Evolutionary conservation across 768 basidiomycete genomes (phyloP), one percentile per base, ranked within the genome.

Genomic region (Galerina marginata): DNA sequence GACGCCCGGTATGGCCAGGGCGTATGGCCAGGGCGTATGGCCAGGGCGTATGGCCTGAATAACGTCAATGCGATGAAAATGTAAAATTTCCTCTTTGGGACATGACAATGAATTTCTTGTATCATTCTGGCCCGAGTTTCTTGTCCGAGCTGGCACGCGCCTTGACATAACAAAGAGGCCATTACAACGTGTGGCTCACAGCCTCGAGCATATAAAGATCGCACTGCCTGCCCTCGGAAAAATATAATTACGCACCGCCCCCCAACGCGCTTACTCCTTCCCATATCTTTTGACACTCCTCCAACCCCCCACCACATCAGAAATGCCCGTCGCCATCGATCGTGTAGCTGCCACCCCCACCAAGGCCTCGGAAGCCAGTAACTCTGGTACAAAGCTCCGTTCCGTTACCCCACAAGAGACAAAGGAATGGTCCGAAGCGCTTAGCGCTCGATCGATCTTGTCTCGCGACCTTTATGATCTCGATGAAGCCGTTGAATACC

Each of bases 401-500:
- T 49, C 59, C 20, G 61, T 64, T 44, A 67, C 63, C 39, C 49
- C 45, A 9, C 44, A 37, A 25, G 64, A 67, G 52, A 38, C 56
- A 14, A 49, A 58, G 43, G 29, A 46, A 52, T 67, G 66, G 66
- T 44, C 43, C 14, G 56, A 56, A 56, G 52, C 57, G 29, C 49
- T 61, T 33, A 50, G 52, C 12, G 39, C 49, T 36, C 56, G 44
- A 36, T 26, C 40, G 26, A 40, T 20, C 11, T 29, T 58, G 16
- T 42, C 47, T 53, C 58, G 56, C 12, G 42, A 60, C 43, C 56
- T 65, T 23, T 48, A 43, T 44, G 58, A 62, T 53, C 71, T 86
- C 6, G 79, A 85, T 47, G 83, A 86, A 33, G 72, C 84, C 0
- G 81, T 83, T 74, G 75, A 78, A 38, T 86, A 82, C 65, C 77